Evolutionary conservation across 1,139 yeast species (phyloP).

Genomic region (Sugiyamaella japonica): DNA sequence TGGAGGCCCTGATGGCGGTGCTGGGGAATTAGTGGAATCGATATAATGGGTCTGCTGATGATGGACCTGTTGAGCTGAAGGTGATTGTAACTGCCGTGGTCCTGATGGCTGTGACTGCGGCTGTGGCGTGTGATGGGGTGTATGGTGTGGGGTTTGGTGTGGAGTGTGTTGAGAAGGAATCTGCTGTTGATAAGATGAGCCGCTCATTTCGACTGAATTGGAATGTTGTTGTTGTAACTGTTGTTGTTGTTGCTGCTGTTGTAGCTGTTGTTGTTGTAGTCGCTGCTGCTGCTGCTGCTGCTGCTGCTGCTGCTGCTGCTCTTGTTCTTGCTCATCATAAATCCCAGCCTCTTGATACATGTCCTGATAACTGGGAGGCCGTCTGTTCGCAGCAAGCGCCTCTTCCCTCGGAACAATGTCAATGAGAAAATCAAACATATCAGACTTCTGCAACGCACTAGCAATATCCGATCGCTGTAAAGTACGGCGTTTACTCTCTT

Average conservation of each 20-base stretch:
- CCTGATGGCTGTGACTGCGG: conserved; percentile 8
- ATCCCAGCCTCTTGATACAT: conserved; percentile 12
- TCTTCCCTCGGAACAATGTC: conserved; percentile 85
- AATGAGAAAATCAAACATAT: conserved; percentile 94
- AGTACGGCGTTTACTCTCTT: conserved; percentile 90
- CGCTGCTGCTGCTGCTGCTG: conserved; percentile 1
- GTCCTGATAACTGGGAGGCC: conserved; percentile 11
- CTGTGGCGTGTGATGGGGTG: conserved; percentile 6
- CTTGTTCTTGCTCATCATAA: conserved; percentile 3
- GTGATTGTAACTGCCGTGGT: conserved; percentile 5
- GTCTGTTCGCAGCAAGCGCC: conserved; percentile 28
- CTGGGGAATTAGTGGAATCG: conserved; percentile 1
- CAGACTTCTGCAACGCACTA: conserved; percentile 89
- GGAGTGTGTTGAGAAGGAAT: conserved; percentile 7
- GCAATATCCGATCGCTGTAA: conserved; percentile 93
- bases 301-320: conserved; percentile 15
- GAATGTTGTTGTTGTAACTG: neutral
- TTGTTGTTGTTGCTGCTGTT: neutral
- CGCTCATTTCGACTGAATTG: conserved; percentile 13
- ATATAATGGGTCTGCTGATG: conserved; percentile 1
- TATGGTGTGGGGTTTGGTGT: conserved; percentile 7
- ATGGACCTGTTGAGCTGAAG: conserved; percentile 1
- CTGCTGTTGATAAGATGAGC: conserved; percentile 12
- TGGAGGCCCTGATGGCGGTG: neutral
- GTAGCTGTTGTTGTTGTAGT: conserved; percentile 5